Evolutionary conservation across 2,329 filamentous ascomycete genomes (phyloP).

Genomic region (Botrytis paeoniae): DNA sequence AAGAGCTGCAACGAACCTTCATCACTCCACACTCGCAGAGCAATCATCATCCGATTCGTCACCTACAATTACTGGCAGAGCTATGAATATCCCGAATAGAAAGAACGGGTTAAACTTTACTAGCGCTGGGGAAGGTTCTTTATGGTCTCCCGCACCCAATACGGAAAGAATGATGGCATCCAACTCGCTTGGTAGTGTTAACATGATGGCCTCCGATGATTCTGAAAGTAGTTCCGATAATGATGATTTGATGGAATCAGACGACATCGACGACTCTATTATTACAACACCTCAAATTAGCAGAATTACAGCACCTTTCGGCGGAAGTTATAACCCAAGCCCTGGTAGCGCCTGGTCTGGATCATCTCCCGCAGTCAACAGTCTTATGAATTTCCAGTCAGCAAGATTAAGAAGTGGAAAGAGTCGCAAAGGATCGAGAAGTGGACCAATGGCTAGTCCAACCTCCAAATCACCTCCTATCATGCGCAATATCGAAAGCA

Average conservation of each 20-base stretch:
- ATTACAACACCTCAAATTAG: conserved; percentile 77
- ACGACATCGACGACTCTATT: conserved; percentile 73
- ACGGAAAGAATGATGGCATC: conserved; percentile 71
- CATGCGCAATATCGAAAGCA: conserved; percentile 39
- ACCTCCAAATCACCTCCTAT: conserved; percentile 77
- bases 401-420: conserved; percentile 57
- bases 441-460: conserved; percentile 64
- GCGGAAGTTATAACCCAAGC: conserved; percentile 43
- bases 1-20: conserved; percentile 85
- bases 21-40: conserved; percentile 91
- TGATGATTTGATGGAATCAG: conserved; percentile 68
- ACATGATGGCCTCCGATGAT: conserved; percentile 73
- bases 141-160: conserved; percentile 69
- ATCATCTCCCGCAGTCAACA: conserved; percentile 69
- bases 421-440: conserved; percentile 65
- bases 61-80: conserved; percentile 73
- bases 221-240: conserved; percentile 71
- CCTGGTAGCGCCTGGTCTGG: conserved; percentile 61
- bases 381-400: conserved; percentile 75
- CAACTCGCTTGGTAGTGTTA: conserved; percentile 56
- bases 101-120: conserved; percentile 46
- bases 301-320: conserved; percentile 52
- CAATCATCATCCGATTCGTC: conserved; percentile 86
- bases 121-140: conserved; percentile 60
- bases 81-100: conserved; percentile 59